A percentile compares a stretch with the other conserved stretches of the same genome.
These are phyloP conservation scores for Myxozyma lipomycoides DNA, from an alignment of 805 yeast genomes.

Conservation along the genomic window DNA sequence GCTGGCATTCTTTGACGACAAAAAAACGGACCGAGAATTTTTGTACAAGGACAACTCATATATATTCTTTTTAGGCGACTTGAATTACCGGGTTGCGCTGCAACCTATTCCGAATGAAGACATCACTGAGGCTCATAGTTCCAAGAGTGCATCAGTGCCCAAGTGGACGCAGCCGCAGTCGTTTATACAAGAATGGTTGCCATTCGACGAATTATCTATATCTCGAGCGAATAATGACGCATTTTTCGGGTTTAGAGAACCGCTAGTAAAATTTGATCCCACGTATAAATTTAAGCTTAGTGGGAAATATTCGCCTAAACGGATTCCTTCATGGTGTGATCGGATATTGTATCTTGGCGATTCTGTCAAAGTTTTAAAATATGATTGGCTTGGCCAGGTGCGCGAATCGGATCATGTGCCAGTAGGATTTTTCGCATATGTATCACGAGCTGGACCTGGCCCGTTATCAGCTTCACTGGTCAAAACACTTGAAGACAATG, in stretches of 20 bases:
- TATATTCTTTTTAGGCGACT: conserved; percentile 75
- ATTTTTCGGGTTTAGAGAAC: conserved; percentile 64
- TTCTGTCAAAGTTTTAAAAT: conserved; percentile 39
- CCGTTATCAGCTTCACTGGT: conserved; percentile 5
- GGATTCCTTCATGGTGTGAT: conserved; percentile 90
- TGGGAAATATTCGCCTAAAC: conserved; percentile 50
- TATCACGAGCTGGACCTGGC: conserved; percentile 32
- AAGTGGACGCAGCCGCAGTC: conserved; percentile 16
- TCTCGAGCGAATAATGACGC: conserved; percentile 43
- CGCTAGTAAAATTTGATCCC: conserved; percentile 63
- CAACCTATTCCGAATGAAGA: not conserved
- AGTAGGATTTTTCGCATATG: conserved; percentile 52
- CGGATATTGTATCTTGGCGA: conserved; percentile 56
- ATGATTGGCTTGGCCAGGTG: conserved; percentile 46
- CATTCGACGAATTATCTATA: conserved; percentile 49
- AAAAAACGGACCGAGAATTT: conserved; percentile 43
- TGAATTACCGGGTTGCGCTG: conserved; percentile 59
- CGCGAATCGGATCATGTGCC: conserved; percentile 78
- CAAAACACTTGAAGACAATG: conserved; percentile 7
- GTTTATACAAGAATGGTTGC: conserved; percentile 33
- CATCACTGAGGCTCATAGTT: not conserved
- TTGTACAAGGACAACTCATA: conserved; percentile 53
- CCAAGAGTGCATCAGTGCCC: not conserved
- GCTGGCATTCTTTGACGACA: conserved; percentile 48
- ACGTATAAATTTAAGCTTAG: conserved; percentile 59